Base-by-base conservation (phyloP, 192 early-diverging fungal species). In the Linnemannia exigua region DNA sequence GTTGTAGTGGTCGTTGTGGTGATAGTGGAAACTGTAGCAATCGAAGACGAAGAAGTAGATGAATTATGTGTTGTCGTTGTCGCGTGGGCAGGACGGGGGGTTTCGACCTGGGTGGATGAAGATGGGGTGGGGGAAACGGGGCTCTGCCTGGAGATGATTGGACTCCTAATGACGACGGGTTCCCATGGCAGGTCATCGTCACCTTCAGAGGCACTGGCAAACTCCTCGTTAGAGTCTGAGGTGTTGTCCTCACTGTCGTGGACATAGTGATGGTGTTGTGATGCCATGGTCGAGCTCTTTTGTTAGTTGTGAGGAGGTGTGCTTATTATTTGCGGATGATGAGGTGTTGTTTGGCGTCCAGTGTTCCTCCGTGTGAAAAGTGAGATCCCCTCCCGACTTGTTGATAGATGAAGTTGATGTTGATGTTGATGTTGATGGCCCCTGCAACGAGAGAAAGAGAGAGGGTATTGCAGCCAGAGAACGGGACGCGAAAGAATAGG, bases 151-250 rank as follows among this genome's bases (percentile, higher is more conserved):
- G 84, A 58, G 38, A 86, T 80, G 50, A 73, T 41, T n/a, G 84
- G 84, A 33, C 84, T 86, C 31, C 69, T 52, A n/a, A 41, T 70
- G 48, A 86, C 72, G 33, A 86, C 70, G 0, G 84, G 84, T 35
- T 86, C 84, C 84, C 84, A 86, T 25, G 84, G 78, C 70, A 77
- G 19, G 63, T 86, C 84, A 22, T 86, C 84, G 33, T 86, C 84
- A 19, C 84, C 84, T 31, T 86, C 84, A 17, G 84, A 86, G 25
- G 84, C 84, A 61, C 84, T 86, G 17, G 84, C 84, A 77, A 86
- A 86, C 75, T 86, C 84, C 11, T 86, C 84, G 46, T 80, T 80
- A 25, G 84, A 86, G 66, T 86, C 84, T n/a, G 78, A 80, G 1
- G 84, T 76, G 37, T 71, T 76, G 37, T 71, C 66, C 11, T 76